Evolutionary conservation across 179 eudicot species (phyloP), one percentile per base, ranked within the genome.

Genomic region (Beta lomatogona): DNA sequence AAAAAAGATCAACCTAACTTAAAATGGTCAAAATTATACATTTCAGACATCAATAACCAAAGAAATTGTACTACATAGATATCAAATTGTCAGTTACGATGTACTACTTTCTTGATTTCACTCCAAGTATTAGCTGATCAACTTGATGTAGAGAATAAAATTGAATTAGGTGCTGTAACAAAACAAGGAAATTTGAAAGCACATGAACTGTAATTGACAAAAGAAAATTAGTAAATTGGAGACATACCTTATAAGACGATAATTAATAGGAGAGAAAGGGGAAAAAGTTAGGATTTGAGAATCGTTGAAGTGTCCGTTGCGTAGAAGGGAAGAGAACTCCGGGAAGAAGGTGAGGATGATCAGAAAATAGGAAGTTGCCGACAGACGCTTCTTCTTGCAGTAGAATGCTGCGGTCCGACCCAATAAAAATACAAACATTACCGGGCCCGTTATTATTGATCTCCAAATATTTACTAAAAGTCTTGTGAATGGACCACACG

Each of bases 311-410:
- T 18, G 75, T 25, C 1, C 65, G 31, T 52, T 63, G 28, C 45
- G 48, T 46, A 5, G 3, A 15, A 2, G 18, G 55, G 0, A 18
- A 14, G 10, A 18, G 2, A 25, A 46, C 25, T 15, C 64, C 28
- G 15, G 67, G 63, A 55, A 16, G 25, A 71, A 71, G 2, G 3
- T 19, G 25, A 44, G 59, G 21, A 64, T 15, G 54, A 68, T 67
- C 36, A 78, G 73, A 78, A 65, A 41, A 31, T 25, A 48, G 9
- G 16, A 53, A 36, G 63, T 48, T 66, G 76, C 60, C 76, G 76
- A 73, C 76, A 73, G 10, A 4, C 15, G 5, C 60, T 59, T 50
- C n/a, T 25, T 72, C n/a, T 48, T 19, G 18, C 31, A 22, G 41
- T 48, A 44, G 19, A 18, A 41, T 52, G 73, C 54, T 45, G 21